These are phyloP conservation scores for Apiotrichum gamsii DNA, from an alignment of 1,284 basidiomycete species.

Conservation along the genomic window DNA sequence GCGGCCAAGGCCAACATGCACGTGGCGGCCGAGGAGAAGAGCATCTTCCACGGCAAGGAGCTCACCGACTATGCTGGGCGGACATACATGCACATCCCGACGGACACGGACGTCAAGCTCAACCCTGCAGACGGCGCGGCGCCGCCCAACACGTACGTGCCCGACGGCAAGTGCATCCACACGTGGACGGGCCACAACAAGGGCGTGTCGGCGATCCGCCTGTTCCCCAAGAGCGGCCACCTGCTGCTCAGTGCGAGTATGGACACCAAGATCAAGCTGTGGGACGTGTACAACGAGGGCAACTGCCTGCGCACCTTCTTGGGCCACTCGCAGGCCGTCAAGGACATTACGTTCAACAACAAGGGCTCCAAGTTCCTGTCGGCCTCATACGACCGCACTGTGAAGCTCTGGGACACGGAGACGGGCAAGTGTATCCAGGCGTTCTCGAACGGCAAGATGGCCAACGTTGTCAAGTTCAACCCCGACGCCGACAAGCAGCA, in stretches of 20 bases:
- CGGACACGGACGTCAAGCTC: conserved; percentile 58
- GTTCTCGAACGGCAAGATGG: conserved; percentile 93
- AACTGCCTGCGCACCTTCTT: conserved; percentile 96
- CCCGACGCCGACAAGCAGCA: conserved; percentile 94
- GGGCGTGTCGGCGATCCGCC: conserved; percentile 85
- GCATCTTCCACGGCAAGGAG: conserved; percentile 94
- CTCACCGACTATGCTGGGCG: conserved; percentile 96
- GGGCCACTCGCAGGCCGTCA: conserved; percentile 93
- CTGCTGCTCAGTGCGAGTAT: conserved; percentile 88
- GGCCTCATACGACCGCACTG: conserved; percentile 88
- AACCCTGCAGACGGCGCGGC: conserved; percentile 63
- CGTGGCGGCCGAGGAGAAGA: conserved; percentile 82
- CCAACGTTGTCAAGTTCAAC: conserved; percentile 90
- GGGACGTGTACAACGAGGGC: conserved; percentile 96
- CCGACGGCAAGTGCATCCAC: conserved; percentile 82
- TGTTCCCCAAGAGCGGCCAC: conserved; percentile 90
- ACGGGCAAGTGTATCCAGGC: conserved; percentile 89
- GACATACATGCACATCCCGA: conserved; percentile 94
- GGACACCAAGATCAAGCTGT: conserved; percentile 99
- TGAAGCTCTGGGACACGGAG: conserved; percentile 99
- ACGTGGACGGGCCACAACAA: conserved; percentile 98
- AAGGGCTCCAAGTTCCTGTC: conserved; percentile 85
- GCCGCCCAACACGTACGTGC: conserved; percentile 85
- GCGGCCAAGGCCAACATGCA: conserved; percentile 70
- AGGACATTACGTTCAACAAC: conserved; percentile 91